Evolutionary conservation across 345 rosid species (phyloP), one percentile per base, ranked within the genome.

Genomic region (Punica granatum): DNA sequence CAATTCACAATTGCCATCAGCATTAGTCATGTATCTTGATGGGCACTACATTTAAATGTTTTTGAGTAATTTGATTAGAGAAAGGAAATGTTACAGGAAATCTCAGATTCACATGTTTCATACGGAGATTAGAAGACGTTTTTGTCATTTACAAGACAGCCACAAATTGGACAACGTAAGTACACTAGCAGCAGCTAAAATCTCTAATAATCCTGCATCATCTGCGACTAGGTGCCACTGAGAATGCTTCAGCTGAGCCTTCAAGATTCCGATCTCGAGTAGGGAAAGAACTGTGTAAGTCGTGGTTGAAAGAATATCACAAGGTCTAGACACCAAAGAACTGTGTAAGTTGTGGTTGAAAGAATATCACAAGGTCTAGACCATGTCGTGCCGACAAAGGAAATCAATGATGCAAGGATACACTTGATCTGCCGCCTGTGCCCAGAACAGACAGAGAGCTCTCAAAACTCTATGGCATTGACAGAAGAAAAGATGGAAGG

Each of bases 391-490:
- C n/a, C n/a, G 70, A 63, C 67, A 37, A 65, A 92, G 87, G 76
- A 89, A 92, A 39, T 72, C 69, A 65, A 75, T 23, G 68, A 92
- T 80, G 76, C 71, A 68, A 9, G 94, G 90, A 78, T 82, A 82
- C 63, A 87, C 85, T 60, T 82, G 82, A 60, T 68, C 41, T 19
- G 63, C 78, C 18, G 90, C 96, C 92, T 91, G 88, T 73, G 74
- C 6, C 67, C 36, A 35, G 41, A 26, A 58, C 60, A 30, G 74
- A 69, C 33, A 35, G 34, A 30, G 1, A 30, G 15, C 33, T 34
- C 49, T 46, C n/a, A 49, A 23, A 37, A 51, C 58, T 23, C 33
- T 13, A 3, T n/a, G 28, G 34, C n/a, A 32, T 1, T 21, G 26
- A 48, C 49, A 63, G 4, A 34, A 69, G 54, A 7, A 15, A 6